phyloP scores from a whole-genome alignment of 352 stramenopile species.

The Pythium sp. region DNA sequence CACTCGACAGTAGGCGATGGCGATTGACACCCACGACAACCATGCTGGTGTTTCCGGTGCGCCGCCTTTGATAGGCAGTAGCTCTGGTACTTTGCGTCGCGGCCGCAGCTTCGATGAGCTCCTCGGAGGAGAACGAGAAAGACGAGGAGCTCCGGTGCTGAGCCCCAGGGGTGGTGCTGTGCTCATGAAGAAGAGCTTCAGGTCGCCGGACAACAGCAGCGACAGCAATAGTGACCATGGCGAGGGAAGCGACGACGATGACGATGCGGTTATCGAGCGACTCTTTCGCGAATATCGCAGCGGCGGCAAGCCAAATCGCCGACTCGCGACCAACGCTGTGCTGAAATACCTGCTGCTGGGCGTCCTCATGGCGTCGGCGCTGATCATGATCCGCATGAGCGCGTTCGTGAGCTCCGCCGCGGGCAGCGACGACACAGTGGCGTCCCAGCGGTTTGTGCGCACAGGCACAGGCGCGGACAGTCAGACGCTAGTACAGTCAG shows the following conservation, averaged over 20 bases:
- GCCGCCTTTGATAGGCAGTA: background rate
- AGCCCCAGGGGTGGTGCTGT: background rate
- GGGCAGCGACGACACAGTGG: background rate
- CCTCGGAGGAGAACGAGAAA: background rate
- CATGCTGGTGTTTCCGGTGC: background rate
- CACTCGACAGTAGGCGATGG: background rate
- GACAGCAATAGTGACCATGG: background rate
- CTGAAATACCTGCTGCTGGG: slow-evolving; percentile 9
- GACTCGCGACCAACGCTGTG: background rate
- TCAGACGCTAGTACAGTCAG: background rate
- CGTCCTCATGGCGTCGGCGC: background rate
- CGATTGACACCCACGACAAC: background rate
- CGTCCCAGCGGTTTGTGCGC: slow-evolving; percentile 5
- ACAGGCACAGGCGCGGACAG: background rate
- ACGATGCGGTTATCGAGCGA: background rate
- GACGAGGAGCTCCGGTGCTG: background rate
- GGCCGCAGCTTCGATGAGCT: slow-evolving; percentile 11
- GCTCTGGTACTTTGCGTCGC: background rate
- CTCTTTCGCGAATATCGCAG: background rate
- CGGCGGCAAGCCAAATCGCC: background rate
- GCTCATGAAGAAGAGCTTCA: background rate
- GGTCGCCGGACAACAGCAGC: background rate
- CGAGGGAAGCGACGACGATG: background rate
- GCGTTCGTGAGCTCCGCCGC: background rate
- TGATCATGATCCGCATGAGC: slow-evolving; percentile 6